Conservation (phyloP, 345 rosid genomes). For the Citrus mangshanensis region DNA sequence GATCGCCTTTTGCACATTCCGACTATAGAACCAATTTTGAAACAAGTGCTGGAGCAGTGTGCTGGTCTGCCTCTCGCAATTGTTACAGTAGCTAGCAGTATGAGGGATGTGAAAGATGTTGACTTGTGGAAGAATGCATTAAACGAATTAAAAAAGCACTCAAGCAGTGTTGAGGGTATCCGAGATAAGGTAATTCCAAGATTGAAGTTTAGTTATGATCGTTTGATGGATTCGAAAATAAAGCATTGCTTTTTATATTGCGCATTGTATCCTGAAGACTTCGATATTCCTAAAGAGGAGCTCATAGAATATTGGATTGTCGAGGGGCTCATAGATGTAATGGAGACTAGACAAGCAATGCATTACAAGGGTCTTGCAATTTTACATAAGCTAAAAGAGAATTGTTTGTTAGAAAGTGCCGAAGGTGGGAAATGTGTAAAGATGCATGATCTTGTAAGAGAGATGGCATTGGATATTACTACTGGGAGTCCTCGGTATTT, state of each 20-base stretch:
- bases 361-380: constrained; percentile 9
- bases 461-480: constrained; percentile 16
- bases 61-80: constrained; percentile 13
- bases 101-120: neutral
- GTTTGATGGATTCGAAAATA: neutral
- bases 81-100: neutral
- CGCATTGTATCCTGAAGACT: constrained; percentile 19
- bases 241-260: constrained; percentile 19
- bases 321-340: constrained; percentile 8
- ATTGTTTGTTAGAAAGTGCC: constrained; percentile 8
- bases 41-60: neutral
- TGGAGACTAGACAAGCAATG: constrained; percentile 5
- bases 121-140: neutral
- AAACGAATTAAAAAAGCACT: neutral
- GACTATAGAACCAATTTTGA: neutral
- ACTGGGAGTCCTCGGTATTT: constrained; percentile 1
- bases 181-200: too few relatives aligned
- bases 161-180: neutral
- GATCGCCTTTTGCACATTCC: neutral
- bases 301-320: constrained; percentile 23
- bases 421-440: neutral
- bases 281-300: neutral
- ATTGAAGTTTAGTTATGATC: neutral
- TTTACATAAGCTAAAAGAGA: constrained; percentile 14
- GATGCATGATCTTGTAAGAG: constrained; percentile 30